Conservation (phyloP, 192 early-diverging fungal genomes). For the Cladochytrium replicatum region DNA sequence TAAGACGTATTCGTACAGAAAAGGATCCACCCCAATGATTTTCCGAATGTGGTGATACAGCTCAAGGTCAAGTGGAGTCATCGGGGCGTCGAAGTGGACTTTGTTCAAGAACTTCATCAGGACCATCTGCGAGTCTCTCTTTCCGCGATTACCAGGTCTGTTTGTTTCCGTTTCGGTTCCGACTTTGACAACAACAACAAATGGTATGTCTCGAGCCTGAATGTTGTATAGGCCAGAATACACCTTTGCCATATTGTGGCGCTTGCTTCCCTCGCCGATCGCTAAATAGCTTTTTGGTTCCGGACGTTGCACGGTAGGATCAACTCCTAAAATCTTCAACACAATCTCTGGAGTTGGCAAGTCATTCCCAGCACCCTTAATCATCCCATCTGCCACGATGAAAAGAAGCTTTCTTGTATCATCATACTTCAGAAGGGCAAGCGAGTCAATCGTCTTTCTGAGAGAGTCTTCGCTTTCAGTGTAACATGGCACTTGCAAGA, state of each 20-base stretch:
- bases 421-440: conserved; percentile 79
- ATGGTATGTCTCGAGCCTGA: conserved; percentile 81
- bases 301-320: conserved; percentile 57
- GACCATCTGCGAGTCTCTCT: conserved; percentile 96
- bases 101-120: conserved; percentile 96
- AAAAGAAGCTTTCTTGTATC: conserved; percentile 93
- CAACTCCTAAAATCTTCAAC: conserved; percentile 84
- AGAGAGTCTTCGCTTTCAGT: conserved; percentile 94
- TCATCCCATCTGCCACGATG: conserved; percentile 90
- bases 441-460: conserved; percentile 82
- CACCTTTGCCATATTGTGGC: conserved; percentile 90
- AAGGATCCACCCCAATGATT: conserved; percentile 89
- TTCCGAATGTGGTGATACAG: conserved; percentile 96
- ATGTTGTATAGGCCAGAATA: conserved; percentile 89
- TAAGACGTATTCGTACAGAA: conserved; percentile 86
- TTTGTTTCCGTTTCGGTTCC: conserved; percentile 73
- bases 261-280: conserved; percentile 75
- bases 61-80: conserved; percentile 94
- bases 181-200: conserved; percentile 81
- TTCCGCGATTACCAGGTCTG: conserved; percentile 90
- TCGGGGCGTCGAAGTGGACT: conserved; percentile 83
- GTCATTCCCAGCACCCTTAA: conserved; percentile 88
- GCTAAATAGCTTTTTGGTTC: conserved; percentile 80
- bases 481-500: conserved; percentile 92
- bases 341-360: conserved; percentile 86